These are phyloP conservation scores for Candida wancherniae DNA, from an alignment of 805 yeast genomes.

Conservation along the genomic window DNA sequence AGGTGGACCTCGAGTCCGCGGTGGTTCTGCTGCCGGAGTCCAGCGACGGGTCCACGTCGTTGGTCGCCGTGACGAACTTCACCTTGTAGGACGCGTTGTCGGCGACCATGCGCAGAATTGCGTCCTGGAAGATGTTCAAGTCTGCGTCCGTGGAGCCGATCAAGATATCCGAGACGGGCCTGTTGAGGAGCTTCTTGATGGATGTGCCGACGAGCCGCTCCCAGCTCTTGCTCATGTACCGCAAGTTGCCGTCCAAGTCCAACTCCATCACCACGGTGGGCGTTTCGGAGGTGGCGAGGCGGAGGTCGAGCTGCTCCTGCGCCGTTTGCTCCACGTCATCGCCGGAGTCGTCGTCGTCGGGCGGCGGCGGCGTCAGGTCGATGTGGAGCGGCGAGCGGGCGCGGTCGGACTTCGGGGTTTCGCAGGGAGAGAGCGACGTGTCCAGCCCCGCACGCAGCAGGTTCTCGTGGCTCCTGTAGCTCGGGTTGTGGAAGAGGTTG, in stretches of 20 bases:
- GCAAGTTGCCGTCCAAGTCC: slow-evolving; percentile 73
- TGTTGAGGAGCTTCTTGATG: slow-evolving; percentile 46
- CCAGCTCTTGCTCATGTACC: slow-evolving; percentile 75
- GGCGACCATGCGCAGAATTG: slow-evolving; percentile 61
- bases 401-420: slow-evolving; percentile 20
- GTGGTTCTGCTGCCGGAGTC: neutral
- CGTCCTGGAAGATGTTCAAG: slow-evolving; percentile 60
- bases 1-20: neutral
- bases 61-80: slow-evolving; percentile 57
- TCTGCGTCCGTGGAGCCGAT: slow-evolving; percentile 60
- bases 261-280: slow-evolving; percentile 81
- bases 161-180: slow-evolving; percentile 59
- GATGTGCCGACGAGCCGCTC: slow-evolving; percentile 68
- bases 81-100: slow-evolving; percentile 79
- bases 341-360: neutral
- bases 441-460: slow-evolving; percentile 16
- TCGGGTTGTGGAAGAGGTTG: slow-evolving; percentile 19
- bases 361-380: neutral
- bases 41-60: slow-evolving; percentile 10
- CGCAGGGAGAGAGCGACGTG: slow-evolving; percentile 33
- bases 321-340: slow-evolving; percentile 4
- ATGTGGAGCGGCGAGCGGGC: neutral
- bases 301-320: slow-evolving; percentile 49
- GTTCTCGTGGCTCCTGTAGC: slow-evolving; percentile 13
- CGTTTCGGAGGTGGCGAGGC: slow-evolving; percentile 60